Evolutionary conservation across 768 basidiomycete genomes (phyloP), one percentile per base, ranked within the genome.

Genomic region (Pleurotus platypus): DNA sequence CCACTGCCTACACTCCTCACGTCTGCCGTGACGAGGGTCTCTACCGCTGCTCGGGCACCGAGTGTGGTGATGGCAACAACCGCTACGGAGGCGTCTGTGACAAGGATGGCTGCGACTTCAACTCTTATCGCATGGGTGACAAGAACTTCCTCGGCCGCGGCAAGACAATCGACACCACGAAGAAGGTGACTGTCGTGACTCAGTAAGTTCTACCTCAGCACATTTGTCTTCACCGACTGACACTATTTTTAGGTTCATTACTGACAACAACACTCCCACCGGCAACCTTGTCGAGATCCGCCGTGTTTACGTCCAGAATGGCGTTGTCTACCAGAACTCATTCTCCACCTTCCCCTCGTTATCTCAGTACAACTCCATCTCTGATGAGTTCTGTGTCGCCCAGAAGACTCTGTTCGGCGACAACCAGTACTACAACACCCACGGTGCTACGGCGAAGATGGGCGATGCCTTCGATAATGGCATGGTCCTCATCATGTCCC

Each of bases 91-190:
- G 73, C 22, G 62, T 73, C 35, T 78, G 77, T 64, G 76, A 78
- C 68, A 65, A 67, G 55, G 73, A 71, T 59, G 76, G 77, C 55
- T 78, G 77, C 67, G 77, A 77, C 63, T 78, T 76, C 72, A 78
- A 77, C 74, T 73, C 75, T 6, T 78, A 64, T 67, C 75, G 77
- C 64, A 69, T 75, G 72, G 76, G 77, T 55, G 63, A 72, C 67
- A 64, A 66, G 59, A 57, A 62, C 46, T 78, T 77, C 73, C 71
- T 67, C 63, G 77, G 77, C 39, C 63, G 64, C 6, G 70, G 70
- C 47, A 50, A 63, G 63, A 75, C 70, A 45, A 70, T 78, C 66
- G 70, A 78, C 64, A 78, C 76, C 53, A 68, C 47, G 58, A 56
- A 62, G 45, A 67, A 67, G 59, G 66, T 77, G 66, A 78, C 77